Percentiles rank a stretch among this genome's conserved stretches.
Conservation (phyloP, 2,329 filamentous ascomycete genomes). For the Thielaviopsis ethacetica region DNA sequence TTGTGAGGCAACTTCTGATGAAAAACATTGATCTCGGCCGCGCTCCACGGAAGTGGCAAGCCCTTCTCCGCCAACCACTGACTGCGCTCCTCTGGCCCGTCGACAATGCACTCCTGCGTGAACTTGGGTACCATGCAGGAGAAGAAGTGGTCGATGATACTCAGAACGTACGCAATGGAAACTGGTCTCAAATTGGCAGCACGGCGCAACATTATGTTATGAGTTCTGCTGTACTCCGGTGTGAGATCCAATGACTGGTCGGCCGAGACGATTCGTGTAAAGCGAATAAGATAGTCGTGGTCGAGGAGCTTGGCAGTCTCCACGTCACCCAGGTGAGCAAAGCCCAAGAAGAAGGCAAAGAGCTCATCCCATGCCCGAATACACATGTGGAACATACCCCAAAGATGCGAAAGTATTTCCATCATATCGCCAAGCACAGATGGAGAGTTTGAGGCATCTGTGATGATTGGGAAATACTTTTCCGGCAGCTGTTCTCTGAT, state of each 20-base stretch:
- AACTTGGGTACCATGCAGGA: constrained; percentile 25
- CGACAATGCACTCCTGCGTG: constrained; percentile 21
- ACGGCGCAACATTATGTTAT: constrained; percentile 34
- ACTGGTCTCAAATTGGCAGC: constrained; percentile 16
- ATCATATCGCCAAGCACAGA: constrained; percentile 25
- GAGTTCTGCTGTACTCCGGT: constrained; percentile 37
- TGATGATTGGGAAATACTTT: constrained; percentile 25
- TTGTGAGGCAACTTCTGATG: constrained; percentile 23
- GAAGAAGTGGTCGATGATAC: constrained; percentile 24
- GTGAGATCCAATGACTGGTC: constrained; percentile 36
- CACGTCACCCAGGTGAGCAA: constrained; percentile 42
- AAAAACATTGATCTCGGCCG: constrained; percentile 29
- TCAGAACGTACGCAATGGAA: neutral
- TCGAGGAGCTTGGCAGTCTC: constrained; percentile 45
- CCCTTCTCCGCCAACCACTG: constrained; percentile 18
- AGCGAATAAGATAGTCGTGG: constrained; percentile 40
- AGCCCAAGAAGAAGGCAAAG: constrained; percentile 52
- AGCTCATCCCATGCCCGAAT: constrained; percentile 61
- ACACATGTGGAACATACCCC: constrained; percentile 43
- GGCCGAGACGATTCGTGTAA: constrained; percentile 44
- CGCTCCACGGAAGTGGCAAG: constrained; percentile 27
- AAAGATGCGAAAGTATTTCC: constrained; percentile 37
- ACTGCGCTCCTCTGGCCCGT: constrained; percentile 25
- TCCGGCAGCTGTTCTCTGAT: constrained; percentile 33
- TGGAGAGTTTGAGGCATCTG: constrained; percentile 19